Evolutionary conservation across 2,329 filamentous ascomycete genomes (phyloP), one percentile per base, ranked within the genome.

Genomic region (Pseudopyrenochaeta lycopersici): DNA sequence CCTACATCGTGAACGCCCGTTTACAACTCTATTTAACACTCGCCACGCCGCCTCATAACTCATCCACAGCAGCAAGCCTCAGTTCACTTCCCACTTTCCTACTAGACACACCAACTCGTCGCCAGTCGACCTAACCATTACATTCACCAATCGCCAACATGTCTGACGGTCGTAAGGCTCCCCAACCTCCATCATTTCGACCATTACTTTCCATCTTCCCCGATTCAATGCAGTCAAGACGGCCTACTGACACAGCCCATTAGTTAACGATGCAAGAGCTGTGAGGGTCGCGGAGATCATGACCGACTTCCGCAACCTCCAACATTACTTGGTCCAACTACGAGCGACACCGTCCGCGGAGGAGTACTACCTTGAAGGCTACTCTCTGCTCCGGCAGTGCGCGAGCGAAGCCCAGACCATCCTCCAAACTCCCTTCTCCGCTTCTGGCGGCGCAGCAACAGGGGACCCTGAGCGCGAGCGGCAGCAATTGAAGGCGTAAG

Each of bases 221-320:
- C 14, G 17, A 35, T 21, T 48, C 21, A 10, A 21, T 23, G 20
- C 27, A 11, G 9, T 2, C 29, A 35, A 43, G 20, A 35, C 9
- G 29, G 30, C 4, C 29, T 15, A 35, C 56, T 70, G 55, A 69
- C 42, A 53, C 18, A 33, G 23, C 35, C 4, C 35, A 50, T 14
- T 69, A 88, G 86, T 87, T 63, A 88, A 88, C 68, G 81, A 87
- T 69, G 84, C 84, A 53, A 84, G 86, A 67, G 85, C 86, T 44
- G 78, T 88, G 71, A 82, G 86, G 62, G 76, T 88, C 60, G 79
- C 84, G 41, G 86, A 88, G 72, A 81, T 88, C 68, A 85, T 88
- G 77, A 82, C 82, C 58, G 86, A 88, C 75, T 88, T 85, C 68
- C 84, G 85, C 47, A 85, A 84, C 50, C 75, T 88, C 3, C 83